Base-by-base conservation (phyloP, 1,284 basidiomycete genomes). In the Cryptococcus sp. region DNA sequence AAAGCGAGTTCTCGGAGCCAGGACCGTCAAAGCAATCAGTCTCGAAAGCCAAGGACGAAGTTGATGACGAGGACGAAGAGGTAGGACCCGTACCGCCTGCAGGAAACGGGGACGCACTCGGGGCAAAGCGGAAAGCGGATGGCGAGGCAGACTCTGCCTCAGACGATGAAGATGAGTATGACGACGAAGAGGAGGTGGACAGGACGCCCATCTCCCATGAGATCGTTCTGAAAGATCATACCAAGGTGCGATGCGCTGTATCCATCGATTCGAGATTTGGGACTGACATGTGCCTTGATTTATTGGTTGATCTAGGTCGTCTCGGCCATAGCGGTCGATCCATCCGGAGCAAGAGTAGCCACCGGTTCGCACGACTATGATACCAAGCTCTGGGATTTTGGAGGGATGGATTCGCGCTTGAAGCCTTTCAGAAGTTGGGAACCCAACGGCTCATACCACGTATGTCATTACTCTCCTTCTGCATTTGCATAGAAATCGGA, bases 301-400 rank as follows among this genome's bases (percentile, higher is more conserved):
- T 3, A 6, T n/a, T 19, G 47, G 5, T 19, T 16, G 47, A 53
- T 56, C 19, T 62, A 84, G 82, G 91, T 95, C 49, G 86, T 98
- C 22, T 92, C 93, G 5, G 93, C 95, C 1, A 81, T 99, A 25
- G 85, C 91, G 0, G 81, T 99, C 42, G 96, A 99, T 75, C 88
- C 92, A 0, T 90, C 93, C 15, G 96, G 96, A 49, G 92, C 94
- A 3, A 87, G 96, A 31, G 81, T 99, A 31, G 81, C 91, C 6
- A 91, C 92, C 2, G 96, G 96, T 11, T 90, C 90, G 17, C 89
- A 97, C 78, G 96, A 99, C 79, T 98, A 98, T 73, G 91, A 95
- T 77, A 88, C 90, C 79, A 98, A 98, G 78, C 79, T 99, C 53
- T 99, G 94, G 94, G 96, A 99, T 78, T 99, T 99, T 80, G 96